Evolutionary conservation across 2,329 filamentous ascomycete species (phyloP), one percentile per base, ranked within the genome.

Genomic region (Penicillium sp.): DNA sequence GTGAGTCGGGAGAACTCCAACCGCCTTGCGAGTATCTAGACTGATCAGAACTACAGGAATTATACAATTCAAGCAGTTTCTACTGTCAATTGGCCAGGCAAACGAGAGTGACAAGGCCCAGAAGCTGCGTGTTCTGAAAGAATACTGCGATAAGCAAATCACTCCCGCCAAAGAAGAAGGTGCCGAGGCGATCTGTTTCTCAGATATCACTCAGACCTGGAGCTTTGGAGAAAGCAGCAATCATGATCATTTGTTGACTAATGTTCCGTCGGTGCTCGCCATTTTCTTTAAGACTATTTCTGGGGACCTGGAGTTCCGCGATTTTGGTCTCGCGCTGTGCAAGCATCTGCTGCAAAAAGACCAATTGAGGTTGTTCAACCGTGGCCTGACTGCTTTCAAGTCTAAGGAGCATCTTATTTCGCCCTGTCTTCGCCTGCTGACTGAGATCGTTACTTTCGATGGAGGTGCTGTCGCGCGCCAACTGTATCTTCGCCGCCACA

Each of bases 171-270:
- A 66, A 50, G 70, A 74, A 19, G 78, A 79, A 31, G 84, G 86
- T 37, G 82, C 84, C 52, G 81, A 84, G 52, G 79, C 84, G 7
- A 79, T 87, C 24, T 91, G 88, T 65, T 83, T 98, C 29, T 78
- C 83, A 2, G 91, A 96, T 66, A 78, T 98, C 39, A 90, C 96
- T 76, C 90, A 96, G 66, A 91, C 87, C 57, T 98, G 93, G 93
- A 87, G 86, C 48, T 92, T 90, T 77, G 92, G 90, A 4, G 86
- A 87, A 29, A 87, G 90, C 71, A 86, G 86, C 63, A 91, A 90
- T 70, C 89, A 93, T 65, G 92, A 96, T 57, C 84, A 87, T 54
- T 79, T 97, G 57, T 83, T 95, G 70, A 93, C 92, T 1, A 85
- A 90, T 8, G 86, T 95, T 3, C 87, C 90, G 1, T 90, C 93